phyloP scores from a whole-genome alignment of 257 asterid species.

The Solanum neorickii region DNA sequence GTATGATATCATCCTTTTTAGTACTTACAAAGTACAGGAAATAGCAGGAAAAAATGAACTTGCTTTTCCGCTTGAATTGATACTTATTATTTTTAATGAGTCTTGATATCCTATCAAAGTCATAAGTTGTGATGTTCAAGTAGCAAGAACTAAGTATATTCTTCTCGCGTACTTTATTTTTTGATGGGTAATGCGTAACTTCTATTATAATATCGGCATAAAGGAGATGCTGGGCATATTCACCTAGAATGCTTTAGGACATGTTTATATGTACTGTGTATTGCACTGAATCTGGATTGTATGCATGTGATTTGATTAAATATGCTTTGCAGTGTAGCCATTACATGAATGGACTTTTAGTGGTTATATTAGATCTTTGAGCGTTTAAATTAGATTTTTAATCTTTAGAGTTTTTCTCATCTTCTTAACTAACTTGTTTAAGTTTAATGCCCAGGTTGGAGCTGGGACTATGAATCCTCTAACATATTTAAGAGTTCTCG shows the following conservation, averaged over 20 bases:
- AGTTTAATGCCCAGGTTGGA: slow-evolving; percentile 66
- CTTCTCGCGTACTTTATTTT: not conserved
- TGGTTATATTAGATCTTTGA: not conserved
- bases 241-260: not conserved
- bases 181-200: not conserved
- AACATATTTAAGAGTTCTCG: slow-evolving; percentile 86
- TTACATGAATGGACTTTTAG: not conserved
- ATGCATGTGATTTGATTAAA: not conserved
- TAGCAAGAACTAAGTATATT: not conserved
- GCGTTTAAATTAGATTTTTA: not conserved
- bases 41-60: not conserved
- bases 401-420: not conserved
- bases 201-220: not conserved
- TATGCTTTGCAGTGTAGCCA: not conserved
- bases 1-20: slow-evolving; percentile 10
- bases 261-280: not conserved
- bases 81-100: not conserved
- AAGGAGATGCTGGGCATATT: not conserved
- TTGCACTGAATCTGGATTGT: not conserved
- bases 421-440: slow-evolving; percentile 9
- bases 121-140: not conserved
- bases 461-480: slow-evolving; percentile 99
- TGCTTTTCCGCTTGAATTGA: not conserved
- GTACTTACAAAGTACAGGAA: not conserved
- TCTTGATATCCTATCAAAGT: not conserved